These are phyloP conservation scores for Plasmopara viticola DNA, from an alignment of 352 stramenopile species.

Conservation along the genomic window DNA sequence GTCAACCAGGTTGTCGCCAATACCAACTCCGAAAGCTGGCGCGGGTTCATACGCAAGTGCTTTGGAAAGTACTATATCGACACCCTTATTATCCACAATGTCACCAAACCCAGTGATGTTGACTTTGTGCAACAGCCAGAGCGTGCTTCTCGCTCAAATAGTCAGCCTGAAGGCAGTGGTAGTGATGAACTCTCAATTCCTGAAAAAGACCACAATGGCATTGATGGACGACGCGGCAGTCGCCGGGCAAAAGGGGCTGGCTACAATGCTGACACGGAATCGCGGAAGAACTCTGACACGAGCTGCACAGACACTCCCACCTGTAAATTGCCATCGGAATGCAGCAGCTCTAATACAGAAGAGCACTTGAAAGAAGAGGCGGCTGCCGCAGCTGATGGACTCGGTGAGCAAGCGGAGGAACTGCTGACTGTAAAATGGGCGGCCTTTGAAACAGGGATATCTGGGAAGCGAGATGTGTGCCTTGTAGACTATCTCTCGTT, in stretches of 20 bases:
- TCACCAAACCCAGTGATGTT: slow-evolving; percentile 22
- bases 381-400: slow-evolving; percentile 15
- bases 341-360: slow-evolving; percentile 21
- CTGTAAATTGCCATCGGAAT: slow-evolving; percentile 15
- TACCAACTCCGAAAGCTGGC: slow-evolving; percentile 64
- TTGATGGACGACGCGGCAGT: slow-evolving; percentile 19
- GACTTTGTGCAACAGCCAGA: slow-evolving; percentile 9
- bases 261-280: slow-evolving; percentile 1
- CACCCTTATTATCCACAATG: slow-evolving; percentile 65
- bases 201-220: slow-evolving; percentile 19
- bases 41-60: slow-evolving; percentile 69
- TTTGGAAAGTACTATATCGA: slow-evolving; percentile 73
- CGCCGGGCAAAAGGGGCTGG: slow-evolving; percentile 19
- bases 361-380: slow-evolving; percentile 24
- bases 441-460: slow-evolving; percentile 53
- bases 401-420: slow-evolving; percentile 38
- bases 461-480: slow-evolving; percentile 59
- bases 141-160: slow-evolving; percentile 9
- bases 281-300: slow-evolving; percentile 23
- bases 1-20: slow-evolving; percentile 68
- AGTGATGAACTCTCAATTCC: slow-evolving; percentile 9
- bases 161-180: slow-evolving; percentile 18
- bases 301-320: slow-evolving; percentile 21
- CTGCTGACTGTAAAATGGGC: slow-evolving; percentile 73
- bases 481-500: slow-evolving; percentile 69